Base-by-base conservation (phyloP, 2,329 filamentous ascomycete genomes). In the Peltaster fructicola region DNA sequence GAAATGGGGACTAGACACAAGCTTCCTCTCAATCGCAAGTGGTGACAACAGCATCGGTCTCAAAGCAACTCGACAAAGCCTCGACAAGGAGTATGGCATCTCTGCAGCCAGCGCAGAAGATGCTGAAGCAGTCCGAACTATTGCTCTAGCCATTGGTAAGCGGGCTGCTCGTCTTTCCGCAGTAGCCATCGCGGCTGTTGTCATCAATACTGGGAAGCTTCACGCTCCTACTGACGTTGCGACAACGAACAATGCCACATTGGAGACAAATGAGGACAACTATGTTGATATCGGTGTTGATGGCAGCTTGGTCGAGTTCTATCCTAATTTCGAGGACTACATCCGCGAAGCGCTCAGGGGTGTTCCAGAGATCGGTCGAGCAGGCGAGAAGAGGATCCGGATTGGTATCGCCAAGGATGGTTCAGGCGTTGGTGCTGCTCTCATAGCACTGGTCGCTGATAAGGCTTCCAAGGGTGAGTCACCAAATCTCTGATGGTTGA, bases 351-450 rank as follows among this genome's bases (percentile, higher is more conserved):
- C 79, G 5, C 61, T 95, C 30, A 59, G 71, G 24, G 70, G 68
- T 28, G 70, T 92, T 26, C 65, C 80, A 9, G 70, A 75, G 32
- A 77, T 95, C 40, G 85, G 85, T 4, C 56, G 61, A 22, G 59
- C 65, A 29, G 82, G 84, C 7, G 82, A 90, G 36, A 75, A 78
- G 55, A 78, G 73, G 53, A 78, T 98, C 36, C 67, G 81, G 29
- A 93, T 98, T 43, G 88, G 85, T 12, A 88, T 95, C 44, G 88
- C 88, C 33, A 93, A 92, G 62, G 88, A 98, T 48, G 88, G 88
- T 23, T 88, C 78, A 35, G 88, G 81, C 34, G 79, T 92, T n/a
- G 88, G 88, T 26, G 88, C 88, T 3, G 88, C 88, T 19, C 57
- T 98, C 40, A 95, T 95, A 53, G 88, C 88, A 25, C 65, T 93